Conservation (phyloP, 495 filamentous ascomycete species). For the Pyrenopolyporus hunteri region DNA sequence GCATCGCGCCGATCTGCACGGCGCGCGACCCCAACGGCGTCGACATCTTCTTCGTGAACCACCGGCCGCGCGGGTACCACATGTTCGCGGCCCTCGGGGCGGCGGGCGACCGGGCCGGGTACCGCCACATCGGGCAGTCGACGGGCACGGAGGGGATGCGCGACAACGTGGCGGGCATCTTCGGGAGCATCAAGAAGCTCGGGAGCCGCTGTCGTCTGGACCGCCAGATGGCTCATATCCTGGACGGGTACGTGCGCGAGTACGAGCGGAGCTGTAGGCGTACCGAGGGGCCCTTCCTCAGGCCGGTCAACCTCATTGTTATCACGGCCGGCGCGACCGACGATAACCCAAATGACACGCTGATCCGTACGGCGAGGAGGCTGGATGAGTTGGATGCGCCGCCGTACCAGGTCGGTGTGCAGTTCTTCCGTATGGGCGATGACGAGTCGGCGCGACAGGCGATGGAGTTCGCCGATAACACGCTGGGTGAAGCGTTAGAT, state of each 20-base stretch:
- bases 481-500: constrained; percentile 54
- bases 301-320: constrained; percentile 84
- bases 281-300: constrained; percentile 50
- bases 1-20: constrained; percentile 78
- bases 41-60: constrained; percentile 85
- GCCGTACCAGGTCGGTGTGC: constrained; percentile 81
- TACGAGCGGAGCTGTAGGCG: constrained; percentile 35
- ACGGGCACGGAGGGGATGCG: constrained; percentile 62
- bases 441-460: constrained; percentile 64
- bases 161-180: constrained; percentile 61
- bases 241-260: constrained; percentile 61
- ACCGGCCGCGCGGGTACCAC: constrained; percentile 43
- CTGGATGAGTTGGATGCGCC: constrained; percentile 73
- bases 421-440: constrained; percentile 87
- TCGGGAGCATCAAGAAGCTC: constrained; percentile 41
- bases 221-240: constrained; percentile 65
- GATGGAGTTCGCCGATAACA: constrained; percentile 72
- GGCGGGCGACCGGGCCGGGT: constrained; percentile 56
- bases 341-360: constrained; percentile 71
- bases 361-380: constrained; percentile 67
- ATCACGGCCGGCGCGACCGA: constrained; percentile 82
- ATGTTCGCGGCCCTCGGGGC: constrained; percentile 44
- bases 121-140: constrained; percentile 64
- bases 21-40: constrained; percentile 77
- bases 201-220: constrained; percentile 55